Conservation (phyloP, 805 yeast genomes). For the Scheffersomyces coipomensis region DNA sequence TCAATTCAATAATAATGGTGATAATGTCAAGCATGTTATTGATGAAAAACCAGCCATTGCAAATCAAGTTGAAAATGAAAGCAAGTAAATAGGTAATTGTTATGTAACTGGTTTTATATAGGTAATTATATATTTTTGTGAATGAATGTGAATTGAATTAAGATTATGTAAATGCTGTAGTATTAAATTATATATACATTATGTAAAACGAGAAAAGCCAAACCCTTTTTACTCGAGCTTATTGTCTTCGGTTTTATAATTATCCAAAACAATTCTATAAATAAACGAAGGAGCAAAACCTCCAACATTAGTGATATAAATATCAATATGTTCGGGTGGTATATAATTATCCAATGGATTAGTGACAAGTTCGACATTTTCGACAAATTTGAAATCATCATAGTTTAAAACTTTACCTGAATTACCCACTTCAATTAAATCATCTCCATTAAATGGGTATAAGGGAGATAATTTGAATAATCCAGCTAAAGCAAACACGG, state of each 20-base stretch:
- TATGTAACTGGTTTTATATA: neutral
- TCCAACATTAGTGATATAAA: conserved; percentile 91
- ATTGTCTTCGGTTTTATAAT: conserved; percentile 84
- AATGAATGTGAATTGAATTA: no score
- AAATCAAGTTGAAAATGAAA: neutral
- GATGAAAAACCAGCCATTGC: neutral
- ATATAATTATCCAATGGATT: conserved; percentile 91
- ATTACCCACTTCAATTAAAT: conserved; percentile 86
- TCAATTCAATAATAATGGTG: neutral
- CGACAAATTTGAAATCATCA: conserved; percentile 65
- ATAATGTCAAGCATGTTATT: neutral
- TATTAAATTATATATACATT: neutral
- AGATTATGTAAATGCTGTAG: no score
- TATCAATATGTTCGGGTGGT: conserved; percentile 91
- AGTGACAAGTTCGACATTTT: conserved; percentile 69
- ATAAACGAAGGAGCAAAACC: conserved; percentile 96
- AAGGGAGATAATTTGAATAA: conserved; percentile 88
- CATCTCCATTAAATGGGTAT: conserved; percentile 85
- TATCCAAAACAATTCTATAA: conserved; percentile 91
- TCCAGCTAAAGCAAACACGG: conserved; percentile 94
- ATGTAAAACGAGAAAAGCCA: no score
- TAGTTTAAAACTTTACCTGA: conserved; percentile 85
- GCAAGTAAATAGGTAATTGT: neutral
- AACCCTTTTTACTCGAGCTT: conserved; percentile 45
- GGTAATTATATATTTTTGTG: no score